Conservation (phyloP, 176 grass and related monocot genomes). For the Poa annua region DNA sequence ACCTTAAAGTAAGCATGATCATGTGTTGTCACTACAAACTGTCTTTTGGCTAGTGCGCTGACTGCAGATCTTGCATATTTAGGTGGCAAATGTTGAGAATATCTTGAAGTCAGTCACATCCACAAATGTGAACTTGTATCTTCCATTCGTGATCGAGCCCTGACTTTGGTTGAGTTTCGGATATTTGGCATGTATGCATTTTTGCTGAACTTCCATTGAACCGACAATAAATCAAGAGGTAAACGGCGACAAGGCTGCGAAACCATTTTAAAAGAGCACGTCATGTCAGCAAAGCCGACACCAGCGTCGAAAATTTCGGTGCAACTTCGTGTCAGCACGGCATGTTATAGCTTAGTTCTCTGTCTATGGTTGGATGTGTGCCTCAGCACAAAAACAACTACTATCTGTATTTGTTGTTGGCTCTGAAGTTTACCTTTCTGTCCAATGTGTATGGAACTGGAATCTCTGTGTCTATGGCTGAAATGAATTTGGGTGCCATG, state of each 20-base stretch:
- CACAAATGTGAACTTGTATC: conserved; percentile 58
- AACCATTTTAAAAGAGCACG: too few relatives aligned
- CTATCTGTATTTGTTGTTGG: background rate
- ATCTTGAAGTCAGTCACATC: conserved; percentile 62
- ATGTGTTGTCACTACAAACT: conserved; percentile 18
- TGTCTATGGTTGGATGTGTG: background rate
- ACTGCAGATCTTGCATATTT: background rate
- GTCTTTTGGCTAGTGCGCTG: conserved; percentile 30
- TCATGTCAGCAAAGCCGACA: too few relatives aligned
- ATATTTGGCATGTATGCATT: too few relatives aligned
- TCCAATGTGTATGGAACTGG: background rate
- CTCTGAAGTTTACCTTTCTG: background rate
- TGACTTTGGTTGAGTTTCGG: too few relatives aligned
- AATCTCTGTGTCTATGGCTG: background rate
- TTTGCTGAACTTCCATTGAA: too few relatives aligned
- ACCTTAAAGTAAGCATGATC: conserved; percentile 58
- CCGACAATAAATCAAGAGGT: too few relatives aligned
- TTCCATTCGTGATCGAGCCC: too few relatives aligned
- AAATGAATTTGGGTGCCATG: background rate
- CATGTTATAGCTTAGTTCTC: background rate
- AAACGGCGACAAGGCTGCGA: too few relatives aligned
- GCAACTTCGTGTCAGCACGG: too few relatives aligned
- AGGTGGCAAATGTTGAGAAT: conserved; percentile 65
- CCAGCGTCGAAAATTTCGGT: too few relatives aligned
- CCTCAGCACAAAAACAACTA: background rate